Conservation (phyloP, 2,329 filamentous ascomycete genomes). For the Coniella vitis region DNA sequence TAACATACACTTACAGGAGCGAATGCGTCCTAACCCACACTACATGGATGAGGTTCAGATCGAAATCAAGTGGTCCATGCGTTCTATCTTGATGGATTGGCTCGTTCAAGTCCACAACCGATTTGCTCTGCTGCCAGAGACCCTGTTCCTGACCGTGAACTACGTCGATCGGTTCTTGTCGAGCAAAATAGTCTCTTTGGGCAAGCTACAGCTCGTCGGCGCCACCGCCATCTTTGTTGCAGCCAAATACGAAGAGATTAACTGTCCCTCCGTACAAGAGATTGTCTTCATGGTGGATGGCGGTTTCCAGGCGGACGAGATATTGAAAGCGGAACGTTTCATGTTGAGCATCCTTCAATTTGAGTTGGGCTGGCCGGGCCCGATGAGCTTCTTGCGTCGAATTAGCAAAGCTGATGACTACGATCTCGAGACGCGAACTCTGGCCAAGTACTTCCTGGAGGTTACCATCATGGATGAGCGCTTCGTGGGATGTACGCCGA, state of each 20-base stretch:
- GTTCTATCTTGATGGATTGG: slow-evolving; percentile 95
- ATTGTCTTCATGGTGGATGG: slow-evolving; percentile 98
- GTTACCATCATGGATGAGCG: slow-evolving; percentile 97
- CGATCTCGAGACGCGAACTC: slow-evolving; percentile 85
- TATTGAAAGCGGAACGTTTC: slow-evolving; percentile 94
- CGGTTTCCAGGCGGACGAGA: slow-evolving; percentile 83
- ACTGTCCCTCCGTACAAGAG: slow-evolving; percentile 89
- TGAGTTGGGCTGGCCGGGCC: slow-evolving; percentile 95
- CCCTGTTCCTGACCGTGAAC: slow-evolving; percentile 89
- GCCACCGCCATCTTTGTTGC: slow-evolving; percentile 94
- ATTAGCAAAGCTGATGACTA: slow-evolving; percentile 99
- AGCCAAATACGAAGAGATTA: slow-evolving; percentile 98
- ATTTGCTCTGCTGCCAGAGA: slow-evolving; percentile 88
- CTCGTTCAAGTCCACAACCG: slow-evolving; percentile 91
- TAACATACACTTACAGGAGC: slow-evolving; percentile 21
- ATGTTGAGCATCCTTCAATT: slow-evolving; percentile 97
- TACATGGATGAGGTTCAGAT: slow-evolving; percentile 90
- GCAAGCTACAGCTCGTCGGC: slow-evolving; percentile 91
- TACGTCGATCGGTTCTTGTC: slow-evolving; percentile 96
- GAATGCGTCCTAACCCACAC: slow-evolving; percentile 70
- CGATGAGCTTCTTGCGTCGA: slow-evolving; percentile 94
- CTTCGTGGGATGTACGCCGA: slow-evolving; percentile 85
- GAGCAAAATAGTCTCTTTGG: slow-evolving; percentile 87
- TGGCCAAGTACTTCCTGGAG: slow-evolving; percentile 97
- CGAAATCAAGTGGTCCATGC: slow-evolving; percentile 99